These are phyloP conservation scores for Cenchrus purpureus DNA, from an alignment of 176 grass and related monocot genomes.

Conservation along the genomic window DNA sequence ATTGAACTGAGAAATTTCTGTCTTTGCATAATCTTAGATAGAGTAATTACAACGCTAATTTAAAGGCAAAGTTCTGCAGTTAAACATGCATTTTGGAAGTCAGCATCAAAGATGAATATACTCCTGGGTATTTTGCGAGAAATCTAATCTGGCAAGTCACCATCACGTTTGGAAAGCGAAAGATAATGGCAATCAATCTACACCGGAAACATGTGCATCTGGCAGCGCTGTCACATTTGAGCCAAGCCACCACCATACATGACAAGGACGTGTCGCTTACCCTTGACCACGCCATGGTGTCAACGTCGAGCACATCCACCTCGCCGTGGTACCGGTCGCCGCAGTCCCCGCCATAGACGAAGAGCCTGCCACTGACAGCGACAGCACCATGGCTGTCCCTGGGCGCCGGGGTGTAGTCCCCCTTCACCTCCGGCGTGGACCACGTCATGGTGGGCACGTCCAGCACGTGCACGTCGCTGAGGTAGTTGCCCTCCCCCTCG, in stretches of 20 bases:
- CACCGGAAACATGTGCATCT: constrained; percentile 41
- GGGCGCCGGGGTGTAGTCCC: constrained; percentile 55
- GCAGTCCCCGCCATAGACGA: constrained; percentile 87
- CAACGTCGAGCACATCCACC: constrained; percentile 83
- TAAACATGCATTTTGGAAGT: constrained; percentile 5
- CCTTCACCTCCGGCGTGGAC: constrained; percentile 71
- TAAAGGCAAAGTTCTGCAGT: not conserved
- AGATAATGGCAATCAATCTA: constrained; percentile 25
- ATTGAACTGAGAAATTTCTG: not conserved
- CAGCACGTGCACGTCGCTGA: constrained; percentile 84
- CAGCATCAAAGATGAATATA: constrained; percentile 25
- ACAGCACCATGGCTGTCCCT: constrained; percentile 95
- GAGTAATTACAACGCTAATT: not conserved
- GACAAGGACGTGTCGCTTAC: constrained; percentile 55
- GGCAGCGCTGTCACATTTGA: constrained; percentile 16
- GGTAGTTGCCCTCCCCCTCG: constrained; percentile 92
- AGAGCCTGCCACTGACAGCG: constrained; percentile 59
- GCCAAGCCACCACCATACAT: constrained; percentile 23
- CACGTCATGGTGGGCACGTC: constrained; percentile 81
- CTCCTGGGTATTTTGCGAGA: not conserved
- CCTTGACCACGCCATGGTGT: constrained; percentile 87
- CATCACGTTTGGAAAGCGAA: constrained; percentile 27
- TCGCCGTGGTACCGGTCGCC: constrained; percentile 92
- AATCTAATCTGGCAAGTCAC: constrained; percentile 15
- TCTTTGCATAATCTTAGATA: not conserved